phyloP scores from a whole-genome alignment of 495 filamentous ascomycete species.

The Talaromyces thailandensis region DNA sequence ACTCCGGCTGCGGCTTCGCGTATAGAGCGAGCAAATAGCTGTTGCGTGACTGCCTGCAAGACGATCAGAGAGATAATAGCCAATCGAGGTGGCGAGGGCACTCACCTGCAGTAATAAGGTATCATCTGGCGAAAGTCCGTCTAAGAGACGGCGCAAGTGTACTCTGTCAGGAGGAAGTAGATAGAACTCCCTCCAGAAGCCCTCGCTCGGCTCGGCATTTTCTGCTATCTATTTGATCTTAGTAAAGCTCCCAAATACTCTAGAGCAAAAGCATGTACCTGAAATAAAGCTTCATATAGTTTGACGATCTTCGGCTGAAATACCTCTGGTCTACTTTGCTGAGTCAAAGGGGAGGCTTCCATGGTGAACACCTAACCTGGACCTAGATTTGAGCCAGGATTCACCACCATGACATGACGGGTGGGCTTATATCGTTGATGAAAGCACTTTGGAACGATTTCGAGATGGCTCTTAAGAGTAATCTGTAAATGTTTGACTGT shows the following conservation, averaged over 20 bases:
- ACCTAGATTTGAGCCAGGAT: neutral
- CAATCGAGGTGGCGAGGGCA: neutral
- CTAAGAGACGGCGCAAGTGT: constrained; percentile 57
- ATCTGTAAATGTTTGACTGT: neutral
- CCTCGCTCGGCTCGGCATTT: constrained; percentile 62
- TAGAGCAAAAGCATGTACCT: constrained; percentile 41
- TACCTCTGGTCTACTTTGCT: constrained; percentile 79
- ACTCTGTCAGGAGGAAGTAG: constrained; percentile 67
- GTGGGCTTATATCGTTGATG: neutral
- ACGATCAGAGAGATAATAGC: neutral
- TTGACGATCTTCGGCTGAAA: constrained; percentile 91
- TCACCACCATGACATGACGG: constrained; percentile 1
- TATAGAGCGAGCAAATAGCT: constrained; percentile 68
- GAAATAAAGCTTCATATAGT: constrained; percentile 81
- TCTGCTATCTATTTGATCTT: constrained; percentile 29
- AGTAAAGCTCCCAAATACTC: neutral
- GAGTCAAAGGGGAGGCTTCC: constrained; percentile 88
- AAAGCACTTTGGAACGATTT: neutral
- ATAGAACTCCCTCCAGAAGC: constrained; percentile 97
- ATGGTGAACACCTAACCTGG: constrained; percentile 32
- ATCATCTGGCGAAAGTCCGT: constrained; percentile 60
- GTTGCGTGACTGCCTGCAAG: constrained; percentile 49
- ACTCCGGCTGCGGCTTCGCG: constrained; percentile 54
- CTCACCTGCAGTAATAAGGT: constrained; percentile 50
- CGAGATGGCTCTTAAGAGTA: neutral